Percentiles rank a stretch among this genome's conserved stretches.
These are phyloP conservation scores for Monilinia fructicola DNA, from an alignment of 2,329 filamentous ascomycete genomes.

Conservation along the genomic window DNA sequence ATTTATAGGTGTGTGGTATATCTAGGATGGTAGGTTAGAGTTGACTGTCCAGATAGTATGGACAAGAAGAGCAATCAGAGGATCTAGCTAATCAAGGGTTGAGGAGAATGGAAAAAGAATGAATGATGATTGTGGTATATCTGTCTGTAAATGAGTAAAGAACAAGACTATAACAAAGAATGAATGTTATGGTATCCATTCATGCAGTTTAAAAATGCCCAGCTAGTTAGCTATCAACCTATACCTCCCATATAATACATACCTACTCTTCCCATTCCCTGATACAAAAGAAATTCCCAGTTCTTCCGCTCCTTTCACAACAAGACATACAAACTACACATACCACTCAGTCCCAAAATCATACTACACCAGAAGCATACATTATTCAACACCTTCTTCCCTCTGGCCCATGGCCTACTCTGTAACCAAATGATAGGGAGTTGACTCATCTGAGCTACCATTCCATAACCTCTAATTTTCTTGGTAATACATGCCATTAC, in stretches of 20 bases:
- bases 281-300: background rate
- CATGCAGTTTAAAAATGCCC: background rate
- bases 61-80: too few species aligned
- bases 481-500: constrained; percentile 98
- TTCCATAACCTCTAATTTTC: constrained; percentile 92
- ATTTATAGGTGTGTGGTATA: too few species aligned
- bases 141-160: background rate
- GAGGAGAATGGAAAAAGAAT: background rate
- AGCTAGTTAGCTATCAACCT: background rate
- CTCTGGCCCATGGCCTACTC: constrained; percentile 72
- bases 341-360: constrained; percentile 72
- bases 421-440: constrained; percentile 93
- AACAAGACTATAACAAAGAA: background rate
- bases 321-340: constrained; percentile 23
- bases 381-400: constrained; percentile 78
- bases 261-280: background rate
- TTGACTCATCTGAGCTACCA: constrained; percentile 94
- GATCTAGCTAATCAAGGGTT: background rate
- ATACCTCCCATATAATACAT: constrained; percentile 14
- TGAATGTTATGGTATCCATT: constrained; percentile 1
- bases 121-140: background rate
- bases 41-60: too few species aligned
- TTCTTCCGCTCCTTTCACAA: background rate
- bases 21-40: too few species aligned
- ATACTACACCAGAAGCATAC: constrained; percentile 90